phyloP scores from a whole-genome alignment of 192 early-diverging fungal species.

The Spinellus fusiger region DNA sequence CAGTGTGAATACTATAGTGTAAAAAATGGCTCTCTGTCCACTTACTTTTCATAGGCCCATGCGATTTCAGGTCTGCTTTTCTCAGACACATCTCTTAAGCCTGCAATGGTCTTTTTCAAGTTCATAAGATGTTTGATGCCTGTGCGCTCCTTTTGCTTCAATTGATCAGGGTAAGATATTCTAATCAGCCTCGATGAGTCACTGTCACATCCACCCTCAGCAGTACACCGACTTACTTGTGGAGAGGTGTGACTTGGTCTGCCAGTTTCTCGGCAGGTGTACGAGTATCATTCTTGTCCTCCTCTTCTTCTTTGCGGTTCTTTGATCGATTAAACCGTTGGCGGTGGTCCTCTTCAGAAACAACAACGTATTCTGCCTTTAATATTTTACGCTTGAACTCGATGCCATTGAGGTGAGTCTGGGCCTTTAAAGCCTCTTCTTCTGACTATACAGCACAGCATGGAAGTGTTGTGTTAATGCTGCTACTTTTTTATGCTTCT shows the following conservation, averaged over 20 bases:
- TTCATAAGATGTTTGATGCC: constrained; percentile 14
- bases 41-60: constrained; percentile 36
- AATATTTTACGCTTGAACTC: constrained; percentile 13
- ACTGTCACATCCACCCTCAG: neutral
- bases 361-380: constrained; percentile 5
- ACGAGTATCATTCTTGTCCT: constrained; percentile 32
- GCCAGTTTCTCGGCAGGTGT: constrained; percentile 55
- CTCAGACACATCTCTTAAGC: constrained; percentile 4
- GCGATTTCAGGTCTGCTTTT: constrained; percentile 13
- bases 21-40: neutral
- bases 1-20: neutral
- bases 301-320: constrained; percentile 10
- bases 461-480: neutral
- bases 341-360: constrained; percentile 5
- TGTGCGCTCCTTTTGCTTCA: constrained; percentile 38
- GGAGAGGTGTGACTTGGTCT: constrained; percentile 68
- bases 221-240: constrained; percentile 33
- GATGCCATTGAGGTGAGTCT: constrained; percentile 9
- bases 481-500: neutral
- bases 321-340: constrained; percentile 52
- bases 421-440: constrained; percentile 11
- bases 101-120: constrained; percentile 17
- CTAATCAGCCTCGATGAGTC: constrained; percentile 12
- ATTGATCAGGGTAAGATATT: constrained; percentile 52
- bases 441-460: constrained; percentile 8